phyloP scores from a whole-genome alignment of 176 grass and related monocot species.

The Hordeum marinum region DNA sequence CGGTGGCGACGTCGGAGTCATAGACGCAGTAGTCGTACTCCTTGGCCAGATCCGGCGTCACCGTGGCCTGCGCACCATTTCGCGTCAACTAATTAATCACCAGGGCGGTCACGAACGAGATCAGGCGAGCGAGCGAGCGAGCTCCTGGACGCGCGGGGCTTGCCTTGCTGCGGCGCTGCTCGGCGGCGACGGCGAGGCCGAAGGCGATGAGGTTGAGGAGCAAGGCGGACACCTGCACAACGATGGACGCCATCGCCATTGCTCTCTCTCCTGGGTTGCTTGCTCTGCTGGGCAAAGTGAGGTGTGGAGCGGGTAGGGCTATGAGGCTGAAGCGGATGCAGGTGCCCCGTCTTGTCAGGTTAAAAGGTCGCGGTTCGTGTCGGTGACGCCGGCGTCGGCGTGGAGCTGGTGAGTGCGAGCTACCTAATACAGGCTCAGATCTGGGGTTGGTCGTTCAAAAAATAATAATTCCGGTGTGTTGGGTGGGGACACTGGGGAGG shows the following conservation, averaged over 20 bases:
- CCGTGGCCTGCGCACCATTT: constrained; percentile 29
- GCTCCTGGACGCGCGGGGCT: no score
- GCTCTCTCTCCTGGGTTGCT: not conserved
- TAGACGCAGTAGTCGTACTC: constrained; percentile 76
- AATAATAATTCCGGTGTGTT: not conserved
- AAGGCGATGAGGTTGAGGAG: constrained; percentile 79
- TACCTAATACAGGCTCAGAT: not conserved
- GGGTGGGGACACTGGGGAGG: not conserved
- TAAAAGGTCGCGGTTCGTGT: constrained; percentile 25
- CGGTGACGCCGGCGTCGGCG: constrained; percentile 6
- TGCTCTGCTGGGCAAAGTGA: not conserved
- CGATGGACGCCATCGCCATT: constrained; percentile 47
- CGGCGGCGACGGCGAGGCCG: constrained; percentile 82
- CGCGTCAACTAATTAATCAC: no score
- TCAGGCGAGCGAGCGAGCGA: no score
- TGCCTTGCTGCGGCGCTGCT: constrained; percentile 87
- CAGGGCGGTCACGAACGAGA: no score
- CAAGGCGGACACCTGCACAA: constrained; percentile 63
- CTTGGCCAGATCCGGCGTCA: constrained; percentile 61
- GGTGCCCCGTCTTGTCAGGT: not conserved
- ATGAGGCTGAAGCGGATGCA: not conserved
- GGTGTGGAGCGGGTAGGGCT: not conserved
- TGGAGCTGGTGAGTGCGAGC: not conserved
- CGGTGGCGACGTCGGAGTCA: constrained; percentile 82
- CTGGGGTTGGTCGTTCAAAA: not conserved